Base-by-base conservation (phyloP, 768 basidiomycete genomes). In the Pleurotus cornucopiae region DNA sequence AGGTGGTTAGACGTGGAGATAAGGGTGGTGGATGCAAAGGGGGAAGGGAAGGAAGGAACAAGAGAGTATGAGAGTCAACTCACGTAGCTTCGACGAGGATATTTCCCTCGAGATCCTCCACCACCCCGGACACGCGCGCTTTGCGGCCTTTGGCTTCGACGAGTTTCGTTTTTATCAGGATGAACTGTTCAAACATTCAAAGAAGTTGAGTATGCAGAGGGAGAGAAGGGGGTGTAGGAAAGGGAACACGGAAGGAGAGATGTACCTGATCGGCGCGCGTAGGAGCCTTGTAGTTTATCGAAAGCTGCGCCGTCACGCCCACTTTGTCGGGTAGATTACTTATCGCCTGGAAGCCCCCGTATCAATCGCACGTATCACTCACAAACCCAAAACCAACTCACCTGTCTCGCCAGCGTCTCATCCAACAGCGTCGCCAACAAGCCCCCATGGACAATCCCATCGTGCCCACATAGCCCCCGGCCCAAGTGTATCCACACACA, bases 401-500 rank as follows among this genome's bases (percentile, higher is more conserved):
- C 95, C 63, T 84, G 88, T 58, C 96, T 74, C 55, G 86, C 86
- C 43, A 97, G 66, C 13, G 77, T 76, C 75, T 99, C 96, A 60
- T 99, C 96, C 55, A 97, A 67, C 14, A 98, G 69, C 1, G 94
- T 97, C 39, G 94, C 93, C 16, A 98, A 75, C 57, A 98, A 64
- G 1, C 96, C 96, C 0, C 96, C 96, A 63, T 99, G 96, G 2
- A 98, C 74, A 58, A 99, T 94, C 0, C 96, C 96, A 69, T 96
- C 94, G 60, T 96, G 89, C 3, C 91, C 95, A 65, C 96, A 98
- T 51, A 98, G 59, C 2, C 86, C 89, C 41, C 89, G 73, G 1
- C 96, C 96, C 2, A 97, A 75, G 63, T 98, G 96, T 1, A 94
- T 55, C 57, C 97, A 73, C 4, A 84, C 75, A 23, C 84, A 65